phyloP scores from a whole-genome alignment of 2,329 filamentous ascomycete genomes.

The Elsinoe batatas region DNA sequence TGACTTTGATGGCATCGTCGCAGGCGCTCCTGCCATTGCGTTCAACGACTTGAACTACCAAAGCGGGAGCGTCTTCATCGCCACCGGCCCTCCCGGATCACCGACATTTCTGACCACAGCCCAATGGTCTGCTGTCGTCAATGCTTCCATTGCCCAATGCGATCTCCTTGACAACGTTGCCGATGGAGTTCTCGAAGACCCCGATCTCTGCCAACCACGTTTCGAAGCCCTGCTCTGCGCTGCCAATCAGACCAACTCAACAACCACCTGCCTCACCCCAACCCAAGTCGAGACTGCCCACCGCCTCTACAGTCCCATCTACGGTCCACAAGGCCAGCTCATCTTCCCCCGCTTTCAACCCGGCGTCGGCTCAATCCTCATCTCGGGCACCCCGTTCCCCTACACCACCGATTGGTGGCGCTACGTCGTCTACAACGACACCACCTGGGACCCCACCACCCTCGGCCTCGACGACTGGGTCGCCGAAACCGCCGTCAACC shows the following conservation, averaged over 20 bases:
- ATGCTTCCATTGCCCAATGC: constrained; percentile 40
- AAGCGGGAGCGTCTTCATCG: constrained; percentile 34
- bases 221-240: constrained; percentile 32
- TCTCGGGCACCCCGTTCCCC: constrained; percentile 30
- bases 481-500: constrained; percentile 26
- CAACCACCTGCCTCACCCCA: constrained; percentile 33
- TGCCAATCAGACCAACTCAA: constrained; percentile 23
- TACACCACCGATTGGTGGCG: constrained; percentile 39
- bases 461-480: constrained; percentile 34
- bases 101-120: constrained; percentile 31
- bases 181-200: constrained; percentile 41
- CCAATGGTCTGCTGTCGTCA: constrained; percentile 35
- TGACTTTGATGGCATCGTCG: constrained; percentile 33
- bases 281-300: constrained; percentile 37
- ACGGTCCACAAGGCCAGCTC: constrained; percentile 34
- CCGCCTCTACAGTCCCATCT: constrained; percentile 34
- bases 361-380: constrained; percentile 34
- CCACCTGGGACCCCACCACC: constrained; percentile 32
- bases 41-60: constrained; percentile 36
- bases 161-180: constrained; percentile 39
- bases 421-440: constrained; percentile 40
- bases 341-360: constrained; percentile 44
- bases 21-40: constrained; percentile 33
- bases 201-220: constrained; percentile 34
- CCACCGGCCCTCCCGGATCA: constrained; percentile 32